Percentiles rank a stretch among this genome's conserved stretches.
These are phyloP conservation scores for Nitzschia putrida DNA, from an alignment of 108 stramenopile species.

Conservation along the genomic window DNA sequence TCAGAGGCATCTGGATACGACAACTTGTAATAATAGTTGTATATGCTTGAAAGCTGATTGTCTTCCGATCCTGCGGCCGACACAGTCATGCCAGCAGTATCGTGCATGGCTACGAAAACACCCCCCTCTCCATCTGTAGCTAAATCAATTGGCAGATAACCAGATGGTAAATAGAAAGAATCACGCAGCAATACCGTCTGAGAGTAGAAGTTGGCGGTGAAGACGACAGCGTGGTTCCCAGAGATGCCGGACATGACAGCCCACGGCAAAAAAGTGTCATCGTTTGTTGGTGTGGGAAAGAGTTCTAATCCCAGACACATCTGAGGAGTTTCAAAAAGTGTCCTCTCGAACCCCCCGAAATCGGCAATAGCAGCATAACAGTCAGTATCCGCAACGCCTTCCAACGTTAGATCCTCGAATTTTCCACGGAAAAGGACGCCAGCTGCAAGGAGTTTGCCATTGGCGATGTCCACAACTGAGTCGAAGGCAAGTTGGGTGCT, in stretches of 20 bases:
- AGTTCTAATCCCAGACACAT: conserved; percentile 2
- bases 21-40: conserved; percentile 6
- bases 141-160: conserved; percentile 3
- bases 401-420: conserved; percentile 1
- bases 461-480: neutral
- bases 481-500: conserved; percentile 13
- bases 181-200: neutral
- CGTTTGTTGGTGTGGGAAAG: neutral
- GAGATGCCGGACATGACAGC: neutral
- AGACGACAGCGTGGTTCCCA: conserved; percentile 4
- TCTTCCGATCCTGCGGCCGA: neutral
- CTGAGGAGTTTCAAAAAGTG: conserved; percentile 3
- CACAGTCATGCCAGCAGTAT: conserved; percentile 1
- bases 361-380: conserved; percentile 15
- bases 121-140: conserved; percentile 6
- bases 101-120: conserved; percentile 16
- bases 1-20: conserved; percentile 2
- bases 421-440: conserved; percentile 3
- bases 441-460: neutral
- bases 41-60: neutral
- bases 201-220: neutral
- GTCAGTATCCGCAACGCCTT: conserved; percentile 18
- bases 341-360: neutral
- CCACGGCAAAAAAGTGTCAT: neutral
- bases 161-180: neutral